Percentiles rank a stretch among this genome's conserved stretches.
phyloP scores from a whole-genome alignment of 257 asterid species.

The Nicotiana paniculata region DNA sequence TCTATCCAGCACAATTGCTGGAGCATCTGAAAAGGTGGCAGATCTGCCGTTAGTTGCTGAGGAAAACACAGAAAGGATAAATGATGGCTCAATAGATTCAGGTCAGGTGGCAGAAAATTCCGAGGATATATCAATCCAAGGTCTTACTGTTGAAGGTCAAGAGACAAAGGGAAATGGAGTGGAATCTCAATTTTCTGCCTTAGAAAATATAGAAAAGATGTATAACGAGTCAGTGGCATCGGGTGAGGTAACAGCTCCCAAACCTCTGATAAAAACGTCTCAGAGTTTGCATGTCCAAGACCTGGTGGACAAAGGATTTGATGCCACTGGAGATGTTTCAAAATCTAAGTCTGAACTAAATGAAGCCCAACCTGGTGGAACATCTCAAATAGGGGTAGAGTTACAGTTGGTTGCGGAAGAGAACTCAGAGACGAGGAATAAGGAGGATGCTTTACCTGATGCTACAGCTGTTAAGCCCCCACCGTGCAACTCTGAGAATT shows the following conservation, averaged over 20 bases:
- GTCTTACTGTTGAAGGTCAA: constrained; percentile 10
- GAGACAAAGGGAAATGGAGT: background rate
- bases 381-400: constrained; percentile 5
- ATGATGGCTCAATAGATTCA: constrained; percentile 1
- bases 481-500: background rate
- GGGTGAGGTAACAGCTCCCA: background rate
- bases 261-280: background rate
- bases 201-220: background rate
- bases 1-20: background rate
- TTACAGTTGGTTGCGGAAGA: background rate
- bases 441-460: constrained; percentile 6
- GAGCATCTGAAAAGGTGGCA: background rate
- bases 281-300: constrained; percentile 3
- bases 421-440: background rate
- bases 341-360: constrained; percentile 13
- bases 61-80: background rate
- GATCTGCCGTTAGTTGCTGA: background rate
- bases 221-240: background rate
- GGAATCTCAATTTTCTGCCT: background rate
- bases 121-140: background rate
- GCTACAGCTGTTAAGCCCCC: background rate
- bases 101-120: constrained; percentile 7
- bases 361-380: background rate
- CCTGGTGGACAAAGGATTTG: background rate
- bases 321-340: background rate